Evolutionary conservation across 192 early-diverging fungal genomes (phyloP).

Genomic region (Podochytrium sp.): DNA sequence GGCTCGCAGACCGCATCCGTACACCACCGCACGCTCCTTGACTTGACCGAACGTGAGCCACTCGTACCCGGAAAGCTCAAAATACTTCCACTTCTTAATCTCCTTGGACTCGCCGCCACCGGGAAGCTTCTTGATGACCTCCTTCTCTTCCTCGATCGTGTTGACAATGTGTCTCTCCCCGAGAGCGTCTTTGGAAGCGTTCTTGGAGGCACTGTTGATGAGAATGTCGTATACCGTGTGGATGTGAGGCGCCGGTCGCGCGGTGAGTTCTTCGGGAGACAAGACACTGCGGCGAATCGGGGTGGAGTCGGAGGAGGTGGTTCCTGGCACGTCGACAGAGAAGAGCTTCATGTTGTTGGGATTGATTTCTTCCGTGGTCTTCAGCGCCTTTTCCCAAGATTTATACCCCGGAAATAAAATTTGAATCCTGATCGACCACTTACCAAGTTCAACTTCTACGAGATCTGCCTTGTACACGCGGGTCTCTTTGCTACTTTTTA

Average conservation of each 20-base stretch:
- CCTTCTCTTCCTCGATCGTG: slow-evolving; percentile 74
- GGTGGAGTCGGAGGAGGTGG: neutral
- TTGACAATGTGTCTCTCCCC: slow-evolving; percentile 69
- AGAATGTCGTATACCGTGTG: neutral
- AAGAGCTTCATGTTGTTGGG: too few species aligned
- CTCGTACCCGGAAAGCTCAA: slow-evolving; percentile 55
- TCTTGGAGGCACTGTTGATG: neutral
- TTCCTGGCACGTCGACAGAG: too few species aligned
- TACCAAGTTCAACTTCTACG: too few species aligned
- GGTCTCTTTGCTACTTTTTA: too few species aligned
- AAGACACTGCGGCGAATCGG: neutral
- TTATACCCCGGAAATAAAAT: too few species aligned
- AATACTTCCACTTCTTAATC: slow-evolving; percentile 60
- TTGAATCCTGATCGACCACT: too few species aligned
- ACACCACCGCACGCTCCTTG: slow-evolving; percentile 46
- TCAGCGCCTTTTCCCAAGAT: too few species aligned
- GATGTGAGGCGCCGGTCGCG: neutral
- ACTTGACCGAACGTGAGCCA: slow-evolving; percentile 82
- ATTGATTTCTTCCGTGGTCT: too few species aligned
- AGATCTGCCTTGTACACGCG: too few species aligned
- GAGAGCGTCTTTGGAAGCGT: slow-evolving; percentile 38
- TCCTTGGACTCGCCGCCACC: slow-evolving; percentile 58
- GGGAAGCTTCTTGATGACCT: slow-evolving; percentile 54
- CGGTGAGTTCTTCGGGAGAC: neutral
- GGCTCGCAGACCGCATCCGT: slow-evolving; percentile 75